A percentile compares a stretch with the other conserved stretches of the same genome.
Conservation (phyloP, 1,139 yeast species). For the Nematodospora anomalae region DNA sequence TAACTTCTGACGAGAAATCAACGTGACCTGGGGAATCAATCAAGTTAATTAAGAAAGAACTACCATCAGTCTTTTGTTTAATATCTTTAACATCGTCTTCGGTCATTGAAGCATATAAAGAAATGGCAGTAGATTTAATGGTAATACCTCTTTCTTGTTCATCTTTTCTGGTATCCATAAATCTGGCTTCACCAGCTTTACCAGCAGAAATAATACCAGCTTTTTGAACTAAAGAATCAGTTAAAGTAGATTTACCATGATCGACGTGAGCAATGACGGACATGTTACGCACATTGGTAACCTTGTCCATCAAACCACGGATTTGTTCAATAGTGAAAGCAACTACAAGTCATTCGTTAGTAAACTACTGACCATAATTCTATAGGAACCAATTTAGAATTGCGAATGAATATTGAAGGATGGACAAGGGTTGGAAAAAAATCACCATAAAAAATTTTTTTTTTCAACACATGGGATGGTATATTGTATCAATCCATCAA, state of each 20-base stretch:
- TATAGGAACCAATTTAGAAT: too few relatives aligned
- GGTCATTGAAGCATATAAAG: slow-evolving; percentile 85
- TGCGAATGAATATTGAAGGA: too few relatives aligned
- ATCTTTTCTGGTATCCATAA: slow-evolving; percentile 99
- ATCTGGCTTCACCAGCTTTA: slow-evolving; percentile 99
- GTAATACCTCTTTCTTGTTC: slow-evolving; percentile 99
- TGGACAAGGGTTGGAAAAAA: too few relatives aligned
- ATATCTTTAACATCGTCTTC: slow-evolving; percentile 95
- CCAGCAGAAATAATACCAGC: slow-evolving; percentile 99
- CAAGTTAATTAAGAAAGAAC: slow-evolving; percentile 94
- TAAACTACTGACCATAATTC: too few relatives aligned
- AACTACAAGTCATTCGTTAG: slow-evolving; percentile 37
- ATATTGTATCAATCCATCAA: background rate
- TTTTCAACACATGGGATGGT: too few relatives aligned
- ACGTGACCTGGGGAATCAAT: slow-evolving; percentile 99
- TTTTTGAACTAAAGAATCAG: slow-evolving; percentile 97
- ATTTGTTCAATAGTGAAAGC: slow-evolving; percentile 87
- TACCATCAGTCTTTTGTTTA: slow-evolving; percentile 92
- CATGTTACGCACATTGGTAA: slow-evolving; percentile 99
- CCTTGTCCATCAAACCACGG: slow-evolving; percentile 99
- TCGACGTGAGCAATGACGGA: slow-evolving; percentile 99
- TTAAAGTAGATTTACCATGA: slow-evolving; percentile 99
- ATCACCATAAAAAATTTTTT: slow-evolving; percentile 1
- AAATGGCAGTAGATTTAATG: slow-evolving; percentile 97
- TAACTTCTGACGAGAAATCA: slow-evolving; percentile 99